Evolutionary conservation across 306 rosid species (phyloP), one percentile per base, ranked within the genome.

Genomic region (Trifolium fragiferum): DNA sequence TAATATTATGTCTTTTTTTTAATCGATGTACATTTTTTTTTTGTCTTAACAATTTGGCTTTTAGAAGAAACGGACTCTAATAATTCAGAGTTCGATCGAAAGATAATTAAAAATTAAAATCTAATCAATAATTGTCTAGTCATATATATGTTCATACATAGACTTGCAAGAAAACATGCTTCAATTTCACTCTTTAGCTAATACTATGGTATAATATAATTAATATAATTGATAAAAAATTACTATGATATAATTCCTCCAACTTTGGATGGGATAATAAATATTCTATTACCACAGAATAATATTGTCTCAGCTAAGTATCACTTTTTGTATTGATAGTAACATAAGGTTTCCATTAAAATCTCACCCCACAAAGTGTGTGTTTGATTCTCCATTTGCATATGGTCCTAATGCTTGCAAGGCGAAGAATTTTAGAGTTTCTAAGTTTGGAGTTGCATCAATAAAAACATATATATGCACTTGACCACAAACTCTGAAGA

Each of bases 181-280:
- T 80, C 77, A 63, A 4, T 33, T 32, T 47, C 70, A 82, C 70
- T 61, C 62, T 71, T 37, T 65, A 41, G 64, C 74, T 41, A 66
- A 19, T 25, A 21, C 23, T 38, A 16, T 20, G 40, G 43, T 30
- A 58, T 55, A 57, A 57, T 3, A 25, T 2, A 25, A 25, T 25
- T 25, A 25, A 25, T 2, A 25, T 2, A 25, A 1, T 25, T 25
- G 3, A 25, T 25, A 25, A 25, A 25, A 25, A 25, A 25, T n/a
- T 25, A 21, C 11, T 38, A 16, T 20, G 40, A 51, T 30, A 58
- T 62, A 57, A 57, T 76, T 80, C 70, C 75, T 13, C 35, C 70
- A 15, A 66, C 57, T 68, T 61, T 30, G 16, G 10, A 68, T 10
- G 20, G 74, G 66, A 72, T 77, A 55, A 69, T 75, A 47, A 11